These are phyloP conservation scores for Sclerotinia trifoliorum DNA, from an alignment of 2,329 filamentous ascomycete species.

Conservation along the genomic window DNA sequence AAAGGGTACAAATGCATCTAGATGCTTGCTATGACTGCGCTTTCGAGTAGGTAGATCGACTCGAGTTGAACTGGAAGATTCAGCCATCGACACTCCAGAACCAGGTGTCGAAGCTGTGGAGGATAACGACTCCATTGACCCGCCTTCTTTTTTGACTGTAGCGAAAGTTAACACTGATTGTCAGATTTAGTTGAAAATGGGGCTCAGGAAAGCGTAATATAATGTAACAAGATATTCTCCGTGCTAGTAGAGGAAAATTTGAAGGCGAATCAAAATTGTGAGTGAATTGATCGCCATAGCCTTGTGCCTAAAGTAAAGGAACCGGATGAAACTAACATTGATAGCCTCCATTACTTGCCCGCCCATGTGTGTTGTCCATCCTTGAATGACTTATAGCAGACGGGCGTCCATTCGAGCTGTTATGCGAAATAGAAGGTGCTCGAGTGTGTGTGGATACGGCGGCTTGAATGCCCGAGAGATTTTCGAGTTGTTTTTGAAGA, in stretches of 20 bases:
- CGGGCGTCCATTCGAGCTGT: neutral
- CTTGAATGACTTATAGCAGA: neutral
- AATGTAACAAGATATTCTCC: too few relatives aligned
- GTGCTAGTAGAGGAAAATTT: neutral
- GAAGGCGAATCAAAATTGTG: neutral
- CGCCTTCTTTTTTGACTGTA: conserved; percentile 15
- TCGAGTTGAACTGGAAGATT: conserved; percentile 26
- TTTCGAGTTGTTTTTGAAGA: neutral
- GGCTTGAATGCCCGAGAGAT: neutral
- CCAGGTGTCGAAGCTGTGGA: conserved; percentile 34
- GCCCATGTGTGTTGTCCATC: neutral
- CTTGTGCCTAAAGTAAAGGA: neutral
- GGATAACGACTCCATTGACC: conserved; percentile 15
- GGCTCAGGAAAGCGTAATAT: neutral
- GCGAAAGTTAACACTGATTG: neutral
- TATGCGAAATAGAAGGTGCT: neutral
- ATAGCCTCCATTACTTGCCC: neutral
- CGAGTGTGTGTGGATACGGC: neutral
- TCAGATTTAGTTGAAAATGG: neutral
- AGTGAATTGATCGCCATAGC: neutral
- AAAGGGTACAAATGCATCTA: conserved; percentile 29
- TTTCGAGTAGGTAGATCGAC: conserved; percentile 36
- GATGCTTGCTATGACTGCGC: conserved; percentile 35
- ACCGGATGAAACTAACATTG: conserved; percentile 14
- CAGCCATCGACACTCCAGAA: conserved; percentile 27